Percentiles rank a stretch among this genome's conserved stretches.
Evolutionary conservation across 2,329 filamentous ascomycete genomes (phyloP).

Genomic region (Fusarium sp.): DNA sequence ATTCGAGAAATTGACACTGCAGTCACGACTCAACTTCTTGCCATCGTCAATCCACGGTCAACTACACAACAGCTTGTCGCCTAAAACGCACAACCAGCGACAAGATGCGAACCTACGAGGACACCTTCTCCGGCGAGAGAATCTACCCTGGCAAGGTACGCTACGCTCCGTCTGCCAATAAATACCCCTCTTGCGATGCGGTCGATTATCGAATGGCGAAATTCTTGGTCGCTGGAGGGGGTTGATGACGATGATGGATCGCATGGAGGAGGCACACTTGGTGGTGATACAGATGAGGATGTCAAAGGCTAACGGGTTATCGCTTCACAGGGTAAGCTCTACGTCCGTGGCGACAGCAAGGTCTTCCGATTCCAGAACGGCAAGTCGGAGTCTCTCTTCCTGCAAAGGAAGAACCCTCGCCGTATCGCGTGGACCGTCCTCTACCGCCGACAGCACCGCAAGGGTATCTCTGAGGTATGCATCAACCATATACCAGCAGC

Average conservation of each 20-base stretch:
- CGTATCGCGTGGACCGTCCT: slow-evolving; percentile 99
- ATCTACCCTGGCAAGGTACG: slow-evolving; percentile 76
- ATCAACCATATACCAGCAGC: slow-evolving; percentile 17
- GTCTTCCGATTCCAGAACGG: slow-evolving; percentile 99
- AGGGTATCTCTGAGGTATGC: slow-evolving; percentile 99
- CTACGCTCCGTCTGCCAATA: slow-evolving; percentile 50
- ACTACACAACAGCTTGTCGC: slow-evolving; percentile 57
- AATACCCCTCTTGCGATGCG: slow-evolving; percentile 37
- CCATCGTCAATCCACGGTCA: slow-evolving; percentile 55
- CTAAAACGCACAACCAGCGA: slow-evolving; percentile 53
- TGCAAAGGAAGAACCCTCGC: slow-evolving; percentile 99
- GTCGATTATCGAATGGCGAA: slow-evolving; percentile 38
- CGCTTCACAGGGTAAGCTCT: slow-evolving; percentile 89
- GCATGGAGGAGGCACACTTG: slow-evolving; percentile 26
- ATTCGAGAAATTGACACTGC: slow-evolving; percentile 55
- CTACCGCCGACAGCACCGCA: slow-evolving; percentile 98
- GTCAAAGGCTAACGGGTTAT: slow-evolving; percentile 47
- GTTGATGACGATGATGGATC: slow-evolving; percentile 23
- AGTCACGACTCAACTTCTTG: slow-evolving; percentile 51
- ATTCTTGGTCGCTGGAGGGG: slow-evolving; percentile 18
- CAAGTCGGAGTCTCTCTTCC: slow-evolving; percentile 99
- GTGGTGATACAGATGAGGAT: slow-evolving; percentile 21
- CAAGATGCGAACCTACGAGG: slow-evolving; percentile 75
- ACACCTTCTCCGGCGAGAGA: slow-evolving; percentile 73
- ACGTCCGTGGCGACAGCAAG: slow-evolving; percentile 99